Conservation (phyloP, 345 rosid genomes). For the Gossypium arboreum region DNA sequence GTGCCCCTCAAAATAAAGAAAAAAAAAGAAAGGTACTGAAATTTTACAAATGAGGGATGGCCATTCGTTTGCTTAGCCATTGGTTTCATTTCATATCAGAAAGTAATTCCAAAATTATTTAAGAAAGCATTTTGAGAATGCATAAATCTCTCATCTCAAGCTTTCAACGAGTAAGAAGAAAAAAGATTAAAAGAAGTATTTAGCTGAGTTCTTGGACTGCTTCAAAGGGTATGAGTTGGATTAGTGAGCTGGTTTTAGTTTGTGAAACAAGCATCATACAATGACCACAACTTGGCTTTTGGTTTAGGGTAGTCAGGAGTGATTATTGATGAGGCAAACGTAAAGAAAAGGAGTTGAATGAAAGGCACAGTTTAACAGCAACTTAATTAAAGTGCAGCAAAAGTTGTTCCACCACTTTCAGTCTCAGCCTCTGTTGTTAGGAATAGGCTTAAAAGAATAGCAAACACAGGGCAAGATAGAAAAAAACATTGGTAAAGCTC, state of each 20-base stretch:
- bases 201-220: not conserved
- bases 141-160: not conserved
- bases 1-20: not conserved
- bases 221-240: conserved; percentile 12
- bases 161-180: not conserved
- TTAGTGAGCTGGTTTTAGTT: conserved; percentile 1
- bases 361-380: not conserved
- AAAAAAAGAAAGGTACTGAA: not conserved
- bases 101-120: not conserved
- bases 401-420: too few relatives aligned
- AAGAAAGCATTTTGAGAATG: not conserved
- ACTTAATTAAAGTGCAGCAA: not conserved
- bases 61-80: not conserved
- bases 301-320: too few relatives aligned
- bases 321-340: not conserved
- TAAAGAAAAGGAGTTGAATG: not conserved
- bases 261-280: not conserved
- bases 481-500: not conserved
- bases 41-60: not conserved
- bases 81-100: not conserved
- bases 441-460: too few relatives aligned
- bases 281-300: not conserved
- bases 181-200: not conserved
- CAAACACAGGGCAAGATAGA: not conserved
- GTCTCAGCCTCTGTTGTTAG: too few relatives aligned